Conservation (phyloP, 2,329 filamentous ascomycete species). For the Aspergillus sp. region DNA sequence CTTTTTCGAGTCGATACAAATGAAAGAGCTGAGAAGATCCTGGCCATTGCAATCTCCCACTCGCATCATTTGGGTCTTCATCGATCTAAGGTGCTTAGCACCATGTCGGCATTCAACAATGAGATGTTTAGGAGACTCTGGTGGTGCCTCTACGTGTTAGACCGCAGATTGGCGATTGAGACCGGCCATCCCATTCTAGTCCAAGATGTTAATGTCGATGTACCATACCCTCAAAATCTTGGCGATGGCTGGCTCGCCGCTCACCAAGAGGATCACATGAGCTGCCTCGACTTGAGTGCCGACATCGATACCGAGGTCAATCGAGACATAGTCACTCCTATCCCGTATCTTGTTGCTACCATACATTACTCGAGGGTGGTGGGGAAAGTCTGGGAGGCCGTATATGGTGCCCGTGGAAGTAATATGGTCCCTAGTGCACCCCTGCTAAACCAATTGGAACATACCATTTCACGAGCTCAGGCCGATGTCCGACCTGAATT, state of each 20-base stretch:
- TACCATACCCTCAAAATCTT: slow-evolving; percentile 16
- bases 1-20: slow-evolving; percentile 19
- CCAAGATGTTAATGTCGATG: slow-evolving; percentile 25
- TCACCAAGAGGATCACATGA: neutral
- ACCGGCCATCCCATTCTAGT: slow-evolving; percentile 28
- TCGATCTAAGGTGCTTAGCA: slow-evolving; percentile 15
- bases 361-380: neutral
- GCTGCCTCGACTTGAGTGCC: neutral
- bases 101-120: slow-evolving; percentile 12
- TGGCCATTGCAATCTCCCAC: slow-evolving; percentile 21
- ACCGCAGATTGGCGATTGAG: slow-evolving; percentile 24
- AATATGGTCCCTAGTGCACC: slow-evolving; percentile 13
- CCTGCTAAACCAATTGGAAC: slow-evolving; percentile 19
- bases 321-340: neutral
- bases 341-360: slow-evolving; percentile 23
- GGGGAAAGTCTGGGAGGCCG: slow-evolving; percentile 5
- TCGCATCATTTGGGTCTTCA: slow-evolving; percentile 24
- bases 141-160: slow-evolving; percentile 29
- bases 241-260: slow-evolving; percentile 17
- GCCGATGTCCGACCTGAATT: slow-evolving; percentile 16
- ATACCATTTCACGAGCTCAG: slow-evolving; percentile 17
- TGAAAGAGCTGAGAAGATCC: slow-evolving; percentile 11
- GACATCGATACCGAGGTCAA: neutral
- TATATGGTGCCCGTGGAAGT: slow-evolving; percentile 18
- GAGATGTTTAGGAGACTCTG: slow-evolving; percentile 30